Conservation (phyloP, 2,329 filamentous ascomycete genomes). For the Pseudonectria foliicola region DNA sequence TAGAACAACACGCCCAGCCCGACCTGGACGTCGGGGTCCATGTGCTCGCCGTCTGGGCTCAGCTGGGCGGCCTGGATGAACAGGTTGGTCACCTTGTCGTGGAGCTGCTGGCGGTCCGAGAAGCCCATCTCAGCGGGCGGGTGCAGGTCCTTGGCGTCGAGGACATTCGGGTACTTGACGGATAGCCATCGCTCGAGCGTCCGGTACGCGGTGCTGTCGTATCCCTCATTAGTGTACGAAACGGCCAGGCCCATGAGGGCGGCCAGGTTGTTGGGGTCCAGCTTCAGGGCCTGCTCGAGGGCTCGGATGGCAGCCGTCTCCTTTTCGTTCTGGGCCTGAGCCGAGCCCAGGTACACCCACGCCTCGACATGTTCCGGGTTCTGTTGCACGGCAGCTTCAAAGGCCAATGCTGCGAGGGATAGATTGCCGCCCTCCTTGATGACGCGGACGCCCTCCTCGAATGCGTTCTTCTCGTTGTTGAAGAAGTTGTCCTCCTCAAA, state of each 20-base stretch:
- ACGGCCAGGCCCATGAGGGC: slow-evolving; percentile 94
- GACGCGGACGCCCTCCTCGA: slow-evolving; percentile 87
- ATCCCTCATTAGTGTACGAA: slow-evolving; percentile 97
- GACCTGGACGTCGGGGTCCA: slow-evolving; percentile 98
- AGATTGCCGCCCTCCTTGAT: slow-evolving; percentile 92
- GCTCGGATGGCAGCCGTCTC: slow-evolving; percentile 93
- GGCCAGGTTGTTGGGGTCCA: slow-evolving; percentile 78
- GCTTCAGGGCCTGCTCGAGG: slow-evolving; percentile 80
- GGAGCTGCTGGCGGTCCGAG: slow-evolving; percentile 82
- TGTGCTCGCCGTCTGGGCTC: slow-evolving; percentile 84
- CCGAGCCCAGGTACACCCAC: slow-evolving; percentile 85
- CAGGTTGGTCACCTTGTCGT: slow-evolving; percentile 81
- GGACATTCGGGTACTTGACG: slow-evolving; percentile 84
- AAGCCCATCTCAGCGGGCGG: slow-evolving; percentile 81
- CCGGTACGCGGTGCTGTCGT: slow-evolving; percentile 92
- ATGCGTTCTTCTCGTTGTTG: slow-evolving; percentile 71
- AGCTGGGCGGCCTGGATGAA: slow-evolving; percentile 92
- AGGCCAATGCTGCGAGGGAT: slow-evolving; percentile 85
- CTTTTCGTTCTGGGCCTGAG: slow-evolving; percentile 98
- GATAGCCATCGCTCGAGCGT: slow-evolving; percentile 95
- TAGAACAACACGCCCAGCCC: slow-evolving; percentile 96
- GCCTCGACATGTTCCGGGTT: slow-evolving; percentile 82
- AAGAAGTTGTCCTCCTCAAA: slow-evolving; percentile 96
- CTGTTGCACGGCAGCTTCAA: slow-evolving; percentile 91
- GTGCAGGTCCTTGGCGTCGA: slow-evolving; percentile 64